These are phyloP conservation scores for Aspergillus ruber DNA, from an alignment of 2,329 filamentous ascomycete species.

Conservation along the genomic window DNA sequence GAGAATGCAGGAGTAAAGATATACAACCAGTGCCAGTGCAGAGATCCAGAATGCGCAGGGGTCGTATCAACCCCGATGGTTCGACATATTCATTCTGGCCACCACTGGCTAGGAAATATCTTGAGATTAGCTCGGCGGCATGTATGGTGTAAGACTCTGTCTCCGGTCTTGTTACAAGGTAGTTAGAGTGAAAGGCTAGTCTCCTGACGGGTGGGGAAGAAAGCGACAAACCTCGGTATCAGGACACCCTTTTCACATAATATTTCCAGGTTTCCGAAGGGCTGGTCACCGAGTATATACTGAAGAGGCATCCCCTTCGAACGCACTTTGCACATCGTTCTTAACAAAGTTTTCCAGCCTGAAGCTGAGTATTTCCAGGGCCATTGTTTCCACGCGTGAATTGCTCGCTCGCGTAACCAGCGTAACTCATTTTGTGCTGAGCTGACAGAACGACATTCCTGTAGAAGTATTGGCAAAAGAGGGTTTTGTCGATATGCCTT, in stretches of 20 bases:
- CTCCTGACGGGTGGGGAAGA: neutral
- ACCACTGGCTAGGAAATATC: constrained; percentile 4
- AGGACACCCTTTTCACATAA: constrained; percentile 69
- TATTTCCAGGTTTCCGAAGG: constrained; percentile 78
- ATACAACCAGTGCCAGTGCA: constrained; percentile 93
- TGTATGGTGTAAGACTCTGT: constrained; percentile 63
- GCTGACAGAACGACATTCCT: constrained; percentile 37
- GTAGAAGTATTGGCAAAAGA: constrained; percentile 38
- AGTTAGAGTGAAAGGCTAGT: no score
- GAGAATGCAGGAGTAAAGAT: constrained; percentile 64
- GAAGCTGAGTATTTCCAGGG: neutral
- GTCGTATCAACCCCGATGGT: constrained; percentile 4
- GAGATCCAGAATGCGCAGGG: constrained; percentile 67
- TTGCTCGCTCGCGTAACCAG: constrained; percentile 39
- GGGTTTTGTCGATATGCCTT: constrained; percentile 28
- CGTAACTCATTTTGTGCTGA: constrained; percentile 43
- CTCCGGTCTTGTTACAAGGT: constrained; percentile 46
- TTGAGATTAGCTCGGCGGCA: constrained; percentile 44
- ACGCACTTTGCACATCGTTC: constrained; percentile 36
- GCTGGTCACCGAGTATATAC: constrained; percentile 82
- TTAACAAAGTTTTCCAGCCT: constrained; percentile 27
- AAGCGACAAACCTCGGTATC: constrained; percentile 60
- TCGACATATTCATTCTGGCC: neutral
- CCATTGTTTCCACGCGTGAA: constrained; percentile 4
- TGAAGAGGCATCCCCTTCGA: constrained; percentile 71